These are phyloP conservation scores for Salix purpurea DNA, from an alignment of 345 rosid species.

Conservation along the genomic window DNA sequence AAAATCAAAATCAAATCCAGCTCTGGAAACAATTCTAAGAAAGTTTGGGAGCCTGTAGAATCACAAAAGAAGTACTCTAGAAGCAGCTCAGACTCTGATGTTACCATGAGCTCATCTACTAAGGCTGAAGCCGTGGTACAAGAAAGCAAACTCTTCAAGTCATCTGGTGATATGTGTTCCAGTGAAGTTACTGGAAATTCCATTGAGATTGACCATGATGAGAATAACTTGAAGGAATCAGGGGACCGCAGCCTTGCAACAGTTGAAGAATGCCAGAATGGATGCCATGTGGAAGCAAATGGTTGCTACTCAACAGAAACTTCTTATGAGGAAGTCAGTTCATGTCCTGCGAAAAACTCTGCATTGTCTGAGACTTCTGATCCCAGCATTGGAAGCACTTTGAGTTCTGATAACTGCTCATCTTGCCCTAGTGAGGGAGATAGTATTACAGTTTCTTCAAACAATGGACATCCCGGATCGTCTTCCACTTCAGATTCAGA, in stretches of 20 bases:
- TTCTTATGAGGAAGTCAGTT: slow-evolving; percentile 31
- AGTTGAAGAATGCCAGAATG: slow-evolving; percentile 37
- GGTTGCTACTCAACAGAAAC: slow-evolving; percentile 33
- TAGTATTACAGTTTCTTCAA: slow-evolving; percentile 62
- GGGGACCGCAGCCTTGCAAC: slow-evolving; percentile 18
- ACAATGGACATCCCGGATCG: slow-evolving; percentile 59
- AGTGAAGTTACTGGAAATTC: slow-evolving; percentile 42
- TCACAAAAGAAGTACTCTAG: slow-evolving; percentile 52
- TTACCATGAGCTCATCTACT: slow-evolving; percentile 47
- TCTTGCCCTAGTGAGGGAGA: slow-evolving; percentile 88
- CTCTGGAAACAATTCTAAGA: slow-evolving; percentile 40
- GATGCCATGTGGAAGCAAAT: slow-evolving; percentile 29
- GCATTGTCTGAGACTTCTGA: slow-evolving; percentile 32
- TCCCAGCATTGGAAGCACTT: slow-evolving; percentile 44
- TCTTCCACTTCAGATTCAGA: slow-evolving; percentile 86
- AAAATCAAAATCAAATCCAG: slow-evolving; percentile 50
- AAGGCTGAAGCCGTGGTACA: slow-evolving; percentile 37
- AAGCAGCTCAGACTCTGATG: slow-evolving; percentile 60
- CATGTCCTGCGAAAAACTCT: slow-evolving; percentile 25
- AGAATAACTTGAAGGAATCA: slow-evolving; percentile 19
- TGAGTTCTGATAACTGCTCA: slow-evolving; percentile 83
- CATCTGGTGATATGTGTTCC: slow-evolving; percentile 36
- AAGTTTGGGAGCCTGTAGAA: slow-evolving; percentile 83
- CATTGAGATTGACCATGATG: slow-evolving; percentile 31
- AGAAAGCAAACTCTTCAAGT: slow-evolving; percentile 27